Percentiles rank a stretch among this genome's conserved stretches.
Evolutionary conservation across 768 basidiomycete genomes (phyloP).

Genomic region (Rhodotorula babjevae): DNA sequence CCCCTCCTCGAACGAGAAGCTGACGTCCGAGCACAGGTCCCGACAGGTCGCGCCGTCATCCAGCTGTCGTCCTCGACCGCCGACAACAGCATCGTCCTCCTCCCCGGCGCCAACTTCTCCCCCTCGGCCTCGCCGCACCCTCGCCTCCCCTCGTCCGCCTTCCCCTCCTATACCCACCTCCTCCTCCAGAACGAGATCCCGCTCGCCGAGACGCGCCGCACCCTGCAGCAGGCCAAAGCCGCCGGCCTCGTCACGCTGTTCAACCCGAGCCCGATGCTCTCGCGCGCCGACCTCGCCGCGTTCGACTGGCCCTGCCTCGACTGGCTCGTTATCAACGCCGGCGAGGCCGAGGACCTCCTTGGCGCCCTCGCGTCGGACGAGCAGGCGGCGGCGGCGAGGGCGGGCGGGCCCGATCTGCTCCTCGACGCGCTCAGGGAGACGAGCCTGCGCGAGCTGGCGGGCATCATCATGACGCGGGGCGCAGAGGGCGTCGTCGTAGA

Average conservation of each 20-base stretch:
- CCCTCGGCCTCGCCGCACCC: constrained; percentile 15
- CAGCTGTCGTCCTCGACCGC: constrained; percentile 47
- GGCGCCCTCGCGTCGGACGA: constrained; percentile 2
- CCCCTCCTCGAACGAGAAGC: no score
- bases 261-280: constrained; percentile 52
- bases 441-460: not conserved
- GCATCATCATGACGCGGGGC: constrained; percentile 37
- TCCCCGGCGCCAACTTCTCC: constrained; percentile 39
- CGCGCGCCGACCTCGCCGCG: constrained; percentile 39
- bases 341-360: constrained; percentile 45
- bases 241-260: constrained; percentile 45
- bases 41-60: constrained; percentile 51
- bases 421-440: not conserved
- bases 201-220: constrained; percentile 41
- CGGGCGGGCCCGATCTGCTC: not conserved
- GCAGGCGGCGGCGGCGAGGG: not conserved
- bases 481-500: constrained; percentile 19
- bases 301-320: constrained; percentile 47
- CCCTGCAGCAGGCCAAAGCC: constrained; percentile 38
- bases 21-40: constrained; percentile 5
- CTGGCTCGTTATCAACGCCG: constrained; percentile 51
- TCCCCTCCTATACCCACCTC: constrained; percentile 44
- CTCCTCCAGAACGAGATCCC: constrained; percentile 52
- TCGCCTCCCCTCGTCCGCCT: constrained; percentile 6
- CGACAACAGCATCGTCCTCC: constrained; percentile 50